Evolutionary conservation across 495 filamentous ascomycete species (phyloP), one percentile per base, ranked within the genome.

Genomic region (Halenospora varia): DNA sequence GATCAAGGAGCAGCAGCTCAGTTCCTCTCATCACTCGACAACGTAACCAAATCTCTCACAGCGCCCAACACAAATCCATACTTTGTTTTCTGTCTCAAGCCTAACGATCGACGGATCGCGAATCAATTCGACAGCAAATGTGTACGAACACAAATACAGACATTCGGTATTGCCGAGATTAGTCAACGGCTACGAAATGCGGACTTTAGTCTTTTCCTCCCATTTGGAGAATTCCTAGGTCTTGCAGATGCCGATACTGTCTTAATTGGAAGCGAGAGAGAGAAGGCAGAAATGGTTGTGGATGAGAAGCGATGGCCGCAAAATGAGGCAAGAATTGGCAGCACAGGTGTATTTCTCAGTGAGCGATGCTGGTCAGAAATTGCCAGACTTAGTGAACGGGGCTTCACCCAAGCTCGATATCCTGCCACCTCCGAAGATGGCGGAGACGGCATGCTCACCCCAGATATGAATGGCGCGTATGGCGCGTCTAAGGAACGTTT

Each of bases 121-220:
- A 97, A 98, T 61, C 94, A 97, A 68, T 97, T 97, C 62, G 94
- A 98, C 70, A 96, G 91, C 77, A 97, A 98, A 71, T 97, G 92
- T 67, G 94, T 98, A 22, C 85, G 94, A 15, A 87, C 87, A 25
- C 94, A 98, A 72, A 82, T 98, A 3, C 92, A 97, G 70, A 95
- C 91, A 0, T 89, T 98, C 61, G 94, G 94, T 25, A 95, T 98
- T 66, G 92, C 93, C 3, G 94, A 98, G 65, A 96, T 98, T 69
- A 96, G 92, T 66, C 91, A 96, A 66, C 81, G 94, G 9, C 76
- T 97, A 35, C 81, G 91, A 42, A 92, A 94, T 62, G 92, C 93
- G 1, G 92, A 98, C 68, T 97, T 96, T 75, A 96, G 89, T 59
- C 73, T 98, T 24, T 98, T 98, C 76, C 73, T 98, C 40, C 94